These are phyloP conservation scores for Rhodosporidiobolus odoratus DNA, from an alignment of 768 basidiomycete genomes.

Conservation along the genomic window DNA sequence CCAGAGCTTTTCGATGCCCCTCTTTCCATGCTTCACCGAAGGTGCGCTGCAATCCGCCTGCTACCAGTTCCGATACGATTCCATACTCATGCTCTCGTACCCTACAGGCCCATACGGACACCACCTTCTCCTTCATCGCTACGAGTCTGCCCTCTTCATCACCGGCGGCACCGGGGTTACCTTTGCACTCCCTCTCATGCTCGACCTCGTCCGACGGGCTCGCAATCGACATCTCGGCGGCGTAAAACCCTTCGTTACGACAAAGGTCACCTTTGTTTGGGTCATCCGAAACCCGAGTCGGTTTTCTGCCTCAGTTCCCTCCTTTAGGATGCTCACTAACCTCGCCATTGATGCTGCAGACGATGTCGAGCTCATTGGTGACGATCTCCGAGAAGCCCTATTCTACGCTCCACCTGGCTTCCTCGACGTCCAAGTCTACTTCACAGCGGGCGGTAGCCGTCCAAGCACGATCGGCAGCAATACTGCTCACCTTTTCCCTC, in stretches of 20 bases:
- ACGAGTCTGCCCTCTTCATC: slow-evolving; percentile 15
- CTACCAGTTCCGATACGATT: not conserved
- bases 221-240: not conserved
- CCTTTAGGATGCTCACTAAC: too few relatives aligned
- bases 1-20: not conserved
- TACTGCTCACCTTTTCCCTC: not conserved
- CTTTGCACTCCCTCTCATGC: slow-evolving; percentile 8
- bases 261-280: slow-evolving; percentile 12
- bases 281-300: not conserved
- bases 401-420: slow-evolving; percentile 18
- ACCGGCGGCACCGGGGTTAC: slow-evolving; percentile 21
- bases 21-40: slow-evolving; percentile 18
- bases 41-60: not conserved
- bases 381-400: slow-evolving; percentile 14
- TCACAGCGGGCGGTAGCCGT: not conserved
- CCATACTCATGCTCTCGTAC: not conserved
- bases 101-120: slow-evolving; percentile 26
- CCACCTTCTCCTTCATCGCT: slow-evolving; percentile 5
- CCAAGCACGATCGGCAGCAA: not conserved
- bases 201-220: slow-evolving; percentile 23
- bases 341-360: not conserved
- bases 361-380: slow-evolving; percentile 16
- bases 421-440: slow-evolving; percentile 17
- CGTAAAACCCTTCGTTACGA: slow-evolving; percentile 2
- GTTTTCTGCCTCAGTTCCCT: not conserved